Evolutionary conservation across 2,329 filamentous ascomycete genomes (phyloP), one percentile per base, ranked within the genome.

Genomic region (Pyrenochaeta sp.): DNA sequence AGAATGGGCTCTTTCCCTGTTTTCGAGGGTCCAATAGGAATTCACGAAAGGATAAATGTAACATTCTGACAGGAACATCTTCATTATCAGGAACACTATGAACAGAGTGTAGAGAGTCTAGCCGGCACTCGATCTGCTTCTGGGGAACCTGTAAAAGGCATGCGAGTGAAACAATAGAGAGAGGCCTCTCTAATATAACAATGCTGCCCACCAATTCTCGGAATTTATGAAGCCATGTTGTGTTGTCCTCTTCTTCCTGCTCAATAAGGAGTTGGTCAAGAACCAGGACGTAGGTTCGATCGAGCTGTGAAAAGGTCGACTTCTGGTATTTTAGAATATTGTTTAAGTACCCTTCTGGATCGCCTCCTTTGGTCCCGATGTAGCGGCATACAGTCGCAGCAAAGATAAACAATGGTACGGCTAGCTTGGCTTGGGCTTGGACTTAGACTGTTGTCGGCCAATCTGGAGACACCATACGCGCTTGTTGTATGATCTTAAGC

Each of bases 391-490:
- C 55, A 1, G 66, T 72, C 21, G 61, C 63, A 42, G 75, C 69
- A 32, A 59, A 74, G 49, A 77, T 77, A 48, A 77, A 77, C 15
- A 77, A 55, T 9, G 58, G 62, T 23, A 35, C 68, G 63, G 51
- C 64, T 39, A 40, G 68, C 46, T 66, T 39, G 35, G 72, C 65
- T 5, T 77, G 54, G 5, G 42, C 51, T 3, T 60, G 32, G 9
- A 74, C 61, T 29, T 50, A 49, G 2, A 69, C 37, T 35, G 50
- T 12, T 1, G 59, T 51, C 31, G 70, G 72, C 73, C 58, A 68
- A 41, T 60, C 58, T 49, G 40, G 32, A 12, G 57, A 35, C 7
- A 71, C 35, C 41, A 30, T 35, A 29, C 52, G 59, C 21, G 51
- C 45, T 40, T 63, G 21, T 29, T 44, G 55, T 54, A 69, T 63